Evolutionary conservation across 768 basidiomycete genomes (phyloP), one percentile per base, ranked within the genome.

Genomic region (Boletus tomentosulus): DNA sequence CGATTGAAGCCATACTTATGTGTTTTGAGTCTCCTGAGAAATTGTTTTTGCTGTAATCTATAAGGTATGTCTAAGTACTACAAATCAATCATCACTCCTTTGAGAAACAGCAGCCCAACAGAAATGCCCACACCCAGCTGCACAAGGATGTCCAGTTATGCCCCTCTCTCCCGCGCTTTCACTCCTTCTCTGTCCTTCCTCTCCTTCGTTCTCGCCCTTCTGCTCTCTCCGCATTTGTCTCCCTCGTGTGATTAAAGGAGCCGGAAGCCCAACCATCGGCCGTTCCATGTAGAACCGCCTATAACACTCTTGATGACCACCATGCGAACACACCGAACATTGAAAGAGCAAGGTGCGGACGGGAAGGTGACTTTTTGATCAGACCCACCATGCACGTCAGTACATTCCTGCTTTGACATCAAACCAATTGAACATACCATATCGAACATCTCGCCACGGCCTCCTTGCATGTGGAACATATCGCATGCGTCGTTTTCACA

Each of bases 251-350:
- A 46, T 27, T 37, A 39, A 41, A 22, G 59, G 48, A 15, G 51
- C 33, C 4, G 54, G 45, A 22, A 86, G 66, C 28, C 78, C 76
- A 11, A 79, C 67, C 77, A 83, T 77, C 1, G 84, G 82, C 22
- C 77, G 79, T 37, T 76, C 73, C 58, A 78, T 71, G 61, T 89
- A 88, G 62, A 84, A 90, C 30, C 75, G 73, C 37, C 81, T 78
- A 61, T 89, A 91, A 69, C 91, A 93, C 19, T 78, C 76, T 59
- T 86, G 85, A 59, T 93, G 91, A 0, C 90, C 90, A 0, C 91
- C 91, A 57, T 93, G 91, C 41, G 79, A 72, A 64, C 91, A 93
- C 2, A 87, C 71, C 1, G 86, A 78, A 66, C 91, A 92, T 48
- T 85, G 83, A 64, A 91, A 86, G 3, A 89, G 69, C 5, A 90